Evolutionary conservation across 106 monocot genomes (phyloP), one percentile per base, ranked within the genome.

Genomic region (Dendrobium officinale): DNA sequence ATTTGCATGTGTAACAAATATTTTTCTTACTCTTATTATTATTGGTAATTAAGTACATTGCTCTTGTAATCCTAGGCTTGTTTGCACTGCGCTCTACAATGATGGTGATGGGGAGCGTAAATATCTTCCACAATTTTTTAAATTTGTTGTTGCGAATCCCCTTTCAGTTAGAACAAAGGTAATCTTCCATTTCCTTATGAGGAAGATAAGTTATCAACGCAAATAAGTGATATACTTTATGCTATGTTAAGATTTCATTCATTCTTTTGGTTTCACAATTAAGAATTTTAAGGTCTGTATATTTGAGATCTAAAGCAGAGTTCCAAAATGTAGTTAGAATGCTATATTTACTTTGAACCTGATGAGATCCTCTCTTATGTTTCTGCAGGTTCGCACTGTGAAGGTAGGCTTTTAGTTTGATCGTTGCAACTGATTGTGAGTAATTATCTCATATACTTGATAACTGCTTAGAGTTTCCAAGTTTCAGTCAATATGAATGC

Each of bases 51-150:
- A 81, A 59, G 66, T 82, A 42, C 43, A 77, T 75, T 79, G 27
- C 43, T 49, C 64, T 61, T 33, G 5, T 43, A 75, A 79, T 42
- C n/a, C 81, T 81, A 98, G 97, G 89, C 94, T 98, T 89, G 94
- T 95, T 84, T 98, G 97, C 84, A 89, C 91, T 81, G 97, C 97
- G 82, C 77, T 91, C 76, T 98, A 98, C 87, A 92, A 91, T 88
- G 97, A 94, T 78, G 97, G 94, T 29, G 97, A 95, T 47, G 85
- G 91, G 73, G 97, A 92, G 81, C 86, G 94, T 17, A 98, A 98
- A 87, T 98, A 95, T 91, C 97, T 98, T 80, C 94, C 97, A 41
- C 97, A 98, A 78, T 95, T 92, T 85, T 98, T 98, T 84, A 98
- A 98, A 86, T 98, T 98, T 78, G 78, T 85, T 73, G 97, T 95